Conservation (phyloP, 176 grass and related monocot genomes). For the Oryza nivara region DNA sequence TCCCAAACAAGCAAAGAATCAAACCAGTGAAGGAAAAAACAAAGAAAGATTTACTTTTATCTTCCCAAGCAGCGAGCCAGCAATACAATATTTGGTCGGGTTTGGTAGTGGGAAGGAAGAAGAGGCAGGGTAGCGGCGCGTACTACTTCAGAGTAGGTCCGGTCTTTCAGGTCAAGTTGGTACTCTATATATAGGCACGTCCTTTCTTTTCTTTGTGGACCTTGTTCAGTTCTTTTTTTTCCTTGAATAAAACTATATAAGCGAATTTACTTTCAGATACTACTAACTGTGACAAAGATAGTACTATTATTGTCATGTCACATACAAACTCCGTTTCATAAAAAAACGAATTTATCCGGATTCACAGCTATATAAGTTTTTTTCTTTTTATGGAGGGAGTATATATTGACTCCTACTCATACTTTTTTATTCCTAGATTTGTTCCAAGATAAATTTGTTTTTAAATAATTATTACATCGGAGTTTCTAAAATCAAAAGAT, state of each 20-base stretch:
- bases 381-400: too few relatives aligned
- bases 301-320: too few relatives aligned
- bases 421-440: too few relatives aligned
- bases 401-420: too few relatives aligned
- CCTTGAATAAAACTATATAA: background rate
- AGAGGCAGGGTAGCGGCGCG: background rate
- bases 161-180: background rate
- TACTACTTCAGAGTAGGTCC: background rate
- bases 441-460: too few relatives aligned
- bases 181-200: constrained; percentile 18
- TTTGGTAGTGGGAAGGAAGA: background rate
- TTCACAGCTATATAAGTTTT: too few relatives aligned
- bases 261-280: background rate
- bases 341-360: too few relatives aligned
- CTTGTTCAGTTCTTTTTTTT: background rate
- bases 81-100: background rate
- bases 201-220: background rate
- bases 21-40: background rate
- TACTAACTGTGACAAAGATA: background rate
- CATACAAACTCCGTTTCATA: too few relatives aligned
- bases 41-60: constrained; percentile 36
- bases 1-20: constrained; percentile 13
- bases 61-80: background rate
- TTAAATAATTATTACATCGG: too few relatives aligned
- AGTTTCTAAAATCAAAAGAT: too few relatives aligned